Percentiles rank a stretch among this genome's conserved stretches.
Evolutionary conservation across 2,329 filamentous ascomycete species (phyloP).

Genomic region (Diaporthe sp.): DNA sequence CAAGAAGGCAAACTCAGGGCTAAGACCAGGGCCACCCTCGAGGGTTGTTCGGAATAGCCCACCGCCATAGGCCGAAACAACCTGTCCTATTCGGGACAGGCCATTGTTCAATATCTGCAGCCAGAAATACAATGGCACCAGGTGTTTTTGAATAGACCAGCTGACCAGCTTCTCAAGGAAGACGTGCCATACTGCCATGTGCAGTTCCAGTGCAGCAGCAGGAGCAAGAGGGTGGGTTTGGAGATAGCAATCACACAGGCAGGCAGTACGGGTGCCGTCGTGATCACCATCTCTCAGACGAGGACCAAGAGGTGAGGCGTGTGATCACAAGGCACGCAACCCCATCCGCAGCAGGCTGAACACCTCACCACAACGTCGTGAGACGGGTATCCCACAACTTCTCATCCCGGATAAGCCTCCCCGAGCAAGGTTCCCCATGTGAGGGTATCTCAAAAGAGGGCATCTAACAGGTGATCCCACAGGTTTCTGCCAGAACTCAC

Average conservation of each 20-base stretch:
- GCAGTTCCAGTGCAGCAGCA: neutral
- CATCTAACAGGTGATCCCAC: too few relatives aligned
- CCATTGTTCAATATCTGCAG: neutral
- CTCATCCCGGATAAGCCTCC: too few relatives aligned
- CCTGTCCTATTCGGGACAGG: neutral
- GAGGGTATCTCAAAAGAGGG: too few relatives aligned
- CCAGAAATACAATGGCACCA: neutral
- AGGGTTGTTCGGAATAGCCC: neutral
- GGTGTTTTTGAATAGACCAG: neutral
- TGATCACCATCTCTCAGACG: neutral
- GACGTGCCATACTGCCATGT: neutral
- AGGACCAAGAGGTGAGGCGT: neutral
- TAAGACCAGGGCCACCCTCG: neutral
- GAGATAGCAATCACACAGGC: neutral
- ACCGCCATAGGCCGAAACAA: neutral
- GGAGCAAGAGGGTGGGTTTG: neutral
- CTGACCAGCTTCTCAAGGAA: neutral
- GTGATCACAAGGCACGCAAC: neutral
- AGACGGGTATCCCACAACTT: neutral
- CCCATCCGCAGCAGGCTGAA: neutral
- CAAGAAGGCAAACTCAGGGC: too few relatives aligned
- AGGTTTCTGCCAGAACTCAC: neutral
- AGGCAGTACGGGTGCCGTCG: neutral
- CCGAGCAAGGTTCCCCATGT: too few relatives aligned
- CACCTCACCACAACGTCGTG: neutral